Evolutionary conservation across 176 grass and related monocot genomes (phyloP), one percentile per base, ranked within the genome.

Genomic region (Sorghum bicolor): DNA sequence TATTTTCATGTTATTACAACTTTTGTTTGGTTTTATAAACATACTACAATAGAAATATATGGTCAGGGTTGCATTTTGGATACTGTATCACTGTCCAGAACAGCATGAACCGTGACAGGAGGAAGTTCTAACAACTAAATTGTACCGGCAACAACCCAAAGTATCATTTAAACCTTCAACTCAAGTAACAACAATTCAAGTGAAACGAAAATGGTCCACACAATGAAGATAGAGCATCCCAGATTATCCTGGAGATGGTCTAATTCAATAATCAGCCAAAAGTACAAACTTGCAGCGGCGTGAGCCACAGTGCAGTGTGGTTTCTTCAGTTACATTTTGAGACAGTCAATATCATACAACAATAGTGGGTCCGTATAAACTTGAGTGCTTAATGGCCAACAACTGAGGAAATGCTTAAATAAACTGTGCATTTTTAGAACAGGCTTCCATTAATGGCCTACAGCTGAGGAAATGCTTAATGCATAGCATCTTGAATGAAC

Each of bases 301-400:
- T 62, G 14, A 74, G 36, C 5, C 19, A 65, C 1, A 64, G 40
- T 28, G 29, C 22, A 29, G 60, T 63, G 22, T 39, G 19, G 15
- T 50, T 77, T 55, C 57, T 82, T 50, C 11, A 38, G 31, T 20
- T 74, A 79, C 12, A 40, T 72, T 77, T 85, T 85, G 48, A 37
- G 74, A 50, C 15, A 79, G 19, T 28, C 16, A 86, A 81, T 28
- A 31, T 2, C 20, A 76, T 26, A 79, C 62, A 15, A 14, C 10
- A 52, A 28, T 62, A 50, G 33, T 45, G 30, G 30, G 36, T 57
- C 47, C 14, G 26, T 43, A 68, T 7, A 64, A 52, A 64, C 48
- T 37, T 4, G 29, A 82, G 45, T 61, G 10, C 57, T 36, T 58
- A 74, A 67, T 34, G 1, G 36, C 10, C 73, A 24, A 57, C 41